Base-by-base conservation (phyloP, 192 early-diverging fungal species). In the Cetraspora pellucida region DNA sequence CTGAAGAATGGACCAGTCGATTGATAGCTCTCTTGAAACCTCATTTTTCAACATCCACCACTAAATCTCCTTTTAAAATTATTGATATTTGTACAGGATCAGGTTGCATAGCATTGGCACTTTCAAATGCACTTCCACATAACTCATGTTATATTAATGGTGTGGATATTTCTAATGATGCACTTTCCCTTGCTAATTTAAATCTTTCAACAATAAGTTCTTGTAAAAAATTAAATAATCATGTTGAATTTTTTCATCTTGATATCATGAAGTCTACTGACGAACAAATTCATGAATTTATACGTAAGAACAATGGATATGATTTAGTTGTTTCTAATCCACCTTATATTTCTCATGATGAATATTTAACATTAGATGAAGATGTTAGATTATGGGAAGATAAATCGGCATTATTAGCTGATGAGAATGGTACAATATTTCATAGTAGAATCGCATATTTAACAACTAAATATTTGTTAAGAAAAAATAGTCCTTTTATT, bases 381-480 rank as follows among this genome's bases (percentile, higher is more conserved):
- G 88, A 89, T 60, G 94, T 98, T 1, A 85, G 85, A n/a, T 83
- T 88, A 30, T 98, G 95, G 95, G 97, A 98, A 79, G 95, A 97
- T 75, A 80, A 78, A 23, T 78, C 82, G 11, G 95, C 97, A 2
- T 79, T 98, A 10, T 78, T 94, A 7, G 87, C 91, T 30, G 87
- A 87, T 25, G 78, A 85, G 10, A 80, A 89, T 27, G 93, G 92
- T 0, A 81, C 82, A 25, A 79, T 77, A 19, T 90, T 93, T 75
- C 88, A 92, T 82, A 70, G 77, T 1, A 77, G 80, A 44, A 90
- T 95, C 43, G 84, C 85, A 3, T 25, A 85, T 30, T 50, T 84
- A 46, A 85, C 88, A 5, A 58, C 61, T 16, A 75, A 74, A 23
- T 21, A 27, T n/a, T 47, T 84, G 30, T 74, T 91, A 55, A 49